Evolutionary conservation across 306 rosid genomes (phyloP).

Genomic region (Malus domestica): ASM211411v1 NC_041798.1:10910501-10911000

Average conservation of each 20-base stretch:
- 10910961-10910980: constrained; percentile 51
- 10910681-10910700: constrained; percentile 35
- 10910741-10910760: constrained; percentile 40
- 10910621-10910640: constrained; percentile 69
- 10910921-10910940: constrained; percentile 32
- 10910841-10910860: constrained; percentile 74
- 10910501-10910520: constrained; percentile 53
- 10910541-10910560: constrained; percentile 61
- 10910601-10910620: constrained; percentile 71
- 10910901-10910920: constrained; percentile 20
- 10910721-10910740: constrained; percentile 55
- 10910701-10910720: constrained; percentile 47
- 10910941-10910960: constrained; percentile 29
- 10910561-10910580: constrained; percentile 47
- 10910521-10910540: constrained; percentile 71
- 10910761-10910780: constrained; percentile 42
- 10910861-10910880: constrained; percentile 61
- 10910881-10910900: constrained; percentile 55
- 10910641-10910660: constrained; percentile 75
- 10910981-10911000: constrained; percentile 60
- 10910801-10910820: background rate
- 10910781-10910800: constrained; percentile 4
- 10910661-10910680: constrained; percentile 74
- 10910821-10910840: constrained; percentile 83
- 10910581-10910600: constrained; percentile 96